Evolutionary conservation across 495 filamentous ascomycete species (phyloP).

Genomic region (Penicillium desertorum): DNA sequence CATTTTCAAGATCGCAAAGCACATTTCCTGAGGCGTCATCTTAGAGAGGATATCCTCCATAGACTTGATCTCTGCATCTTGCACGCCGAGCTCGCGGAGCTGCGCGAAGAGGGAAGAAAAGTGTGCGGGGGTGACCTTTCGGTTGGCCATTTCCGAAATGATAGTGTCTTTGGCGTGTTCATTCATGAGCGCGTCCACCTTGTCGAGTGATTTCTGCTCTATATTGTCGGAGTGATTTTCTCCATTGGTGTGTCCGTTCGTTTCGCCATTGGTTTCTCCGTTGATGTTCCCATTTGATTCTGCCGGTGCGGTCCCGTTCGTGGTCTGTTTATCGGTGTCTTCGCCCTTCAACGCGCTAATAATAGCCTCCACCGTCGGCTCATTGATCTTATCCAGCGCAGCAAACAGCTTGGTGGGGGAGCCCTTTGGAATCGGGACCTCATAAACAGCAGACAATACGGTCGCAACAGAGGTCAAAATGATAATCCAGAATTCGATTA

Average conservation of each 20-base stretch:
- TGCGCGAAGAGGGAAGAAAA: constrained; percentile 15
- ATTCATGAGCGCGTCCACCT: constrained; percentile 21
- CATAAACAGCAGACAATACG: constrained; percentile 21
- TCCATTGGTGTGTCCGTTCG: neutral
- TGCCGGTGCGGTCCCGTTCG: neutral
- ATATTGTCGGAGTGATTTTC: neutral
- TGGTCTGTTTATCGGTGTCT: neutral
- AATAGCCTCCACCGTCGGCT: constrained; percentile 24
- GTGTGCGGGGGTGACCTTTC: constrained; percentile 20
- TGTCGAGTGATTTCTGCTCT: constrained; percentile 22
- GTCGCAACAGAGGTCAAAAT: constrained; percentile 19
- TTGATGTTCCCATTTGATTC: neutral
- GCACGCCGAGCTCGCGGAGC: constrained; percentile 25
- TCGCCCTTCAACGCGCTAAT: constrained; percentile 19
- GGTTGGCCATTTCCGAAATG: constrained; percentile 16
- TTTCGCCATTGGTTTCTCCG: neutral
- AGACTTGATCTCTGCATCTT: constrained; percentile 23
- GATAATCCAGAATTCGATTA: constrained; percentile 25
- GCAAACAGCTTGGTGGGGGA: constrained; percentile 21
- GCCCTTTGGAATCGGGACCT: constrained; percentile 17
- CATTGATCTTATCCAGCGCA: constrained; percentile 19
- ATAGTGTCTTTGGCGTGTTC: constrained; percentile 17
- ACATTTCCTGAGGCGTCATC: constrained; percentile 30
- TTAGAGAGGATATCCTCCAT: constrained; percentile 22
- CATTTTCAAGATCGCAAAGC: constrained; percentile 28